Evolutionary conservation across 1,139 yeast genomes (phyloP).

Genomic region (Zygosaccharomyces sapae): DNA sequence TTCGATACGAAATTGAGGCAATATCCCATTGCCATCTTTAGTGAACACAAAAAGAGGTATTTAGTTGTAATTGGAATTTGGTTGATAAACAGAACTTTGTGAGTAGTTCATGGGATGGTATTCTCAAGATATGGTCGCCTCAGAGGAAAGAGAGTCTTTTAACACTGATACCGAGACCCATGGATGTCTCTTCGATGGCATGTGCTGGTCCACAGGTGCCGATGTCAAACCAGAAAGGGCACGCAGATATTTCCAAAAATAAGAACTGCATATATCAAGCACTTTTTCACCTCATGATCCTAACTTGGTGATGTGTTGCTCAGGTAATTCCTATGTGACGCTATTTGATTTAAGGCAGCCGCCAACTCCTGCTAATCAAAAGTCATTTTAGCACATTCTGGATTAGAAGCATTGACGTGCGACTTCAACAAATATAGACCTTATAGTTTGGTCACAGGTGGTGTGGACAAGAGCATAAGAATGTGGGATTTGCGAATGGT

Average conservation of each 20-base stretch:
- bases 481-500: constrained; percentile 87
- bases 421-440: constrained; percentile 91
- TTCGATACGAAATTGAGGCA: constrained; percentile 67
- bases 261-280: constrained; percentile 72
- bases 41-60: constrained; percentile 87
- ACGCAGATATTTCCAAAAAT: constrained; percentile 22
- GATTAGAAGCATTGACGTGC: constrained; percentile 72
- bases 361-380: constrained; percentile 46
- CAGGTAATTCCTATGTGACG: constrained; percentile 74
- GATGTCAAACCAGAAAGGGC: constrained; percentile 21
- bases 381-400: constrained; percentile 70
- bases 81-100: constrained; percentile 70
- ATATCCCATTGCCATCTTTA: constrained; percentile 72
- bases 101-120: constrained; percentile 90
- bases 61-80: constrained; percentile 80
- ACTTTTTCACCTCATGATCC: constrained; percentile 80
- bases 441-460: constrained; percentile 76
- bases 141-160: constrained; percentile 52
- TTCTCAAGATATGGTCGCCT: constrained; percentile 72
- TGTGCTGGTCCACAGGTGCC: constrained; percentile 20
- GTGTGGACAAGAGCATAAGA: constrained; percentile 79
- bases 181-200: constrained; percentile 15
- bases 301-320: constrained; percentile 63
- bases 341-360: constrained; percentile 82
- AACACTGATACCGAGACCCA: constrained; percentile 48